Base-by-base conservation (phyloP, 371 early-diverging fungal genomes). In the Chytridium lagenaria region DNA sequence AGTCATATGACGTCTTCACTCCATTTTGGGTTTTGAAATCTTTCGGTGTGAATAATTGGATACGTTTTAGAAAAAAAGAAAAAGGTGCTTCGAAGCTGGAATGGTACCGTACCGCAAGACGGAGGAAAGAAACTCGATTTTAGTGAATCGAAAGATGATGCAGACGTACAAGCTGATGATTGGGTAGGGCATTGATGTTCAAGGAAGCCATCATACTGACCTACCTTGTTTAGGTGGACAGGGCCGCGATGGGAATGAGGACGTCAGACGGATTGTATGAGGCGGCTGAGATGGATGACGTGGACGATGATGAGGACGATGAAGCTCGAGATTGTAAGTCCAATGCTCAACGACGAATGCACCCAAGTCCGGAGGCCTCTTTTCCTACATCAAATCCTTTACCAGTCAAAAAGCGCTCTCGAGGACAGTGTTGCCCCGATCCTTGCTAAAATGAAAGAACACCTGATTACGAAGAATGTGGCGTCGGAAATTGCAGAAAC, bases 401-500 rank as follows among this genome's bases (percentile, higher is more conserved):
- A 90, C 93, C 0, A 87, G 88, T 16, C 86, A 85, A 70, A 82
- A 87, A 71, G 87, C 87, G 59, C 77, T 95, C 69, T 89, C 87
- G 2, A 83, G 16, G 88, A 88, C n/a, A 87, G 84, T 44, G 77
- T 95, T 67, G 89, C 86, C 28, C 92, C 93, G 1, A 86, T 90
- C 3, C 78, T 94, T 81, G 81, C 83, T 26, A 90, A 89, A 69
- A 94, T 97, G 92, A 91, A 92, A 76, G 94, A 95, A 73, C 97
- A 96, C 76, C 78, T 98, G 72, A 88, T 96, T 52, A 85, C 89
- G 74, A 96, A 97, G 84, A 98, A 98, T 76, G 97, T 98, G 0
- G 98, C 98, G 1, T 89, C 92, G 0, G 91, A 95, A 66, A 94
- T 96, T 71, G 93, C 97, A 0, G 88, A 90, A 19, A 91, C 93